A percentile compares a stretch with the other conserved stretches of the same genome.
These are phyloP conservation scores for Euclidium syriacum DNA, from an alignment of 345 rosid genomes.

Conservation along the genomic window DNA sequence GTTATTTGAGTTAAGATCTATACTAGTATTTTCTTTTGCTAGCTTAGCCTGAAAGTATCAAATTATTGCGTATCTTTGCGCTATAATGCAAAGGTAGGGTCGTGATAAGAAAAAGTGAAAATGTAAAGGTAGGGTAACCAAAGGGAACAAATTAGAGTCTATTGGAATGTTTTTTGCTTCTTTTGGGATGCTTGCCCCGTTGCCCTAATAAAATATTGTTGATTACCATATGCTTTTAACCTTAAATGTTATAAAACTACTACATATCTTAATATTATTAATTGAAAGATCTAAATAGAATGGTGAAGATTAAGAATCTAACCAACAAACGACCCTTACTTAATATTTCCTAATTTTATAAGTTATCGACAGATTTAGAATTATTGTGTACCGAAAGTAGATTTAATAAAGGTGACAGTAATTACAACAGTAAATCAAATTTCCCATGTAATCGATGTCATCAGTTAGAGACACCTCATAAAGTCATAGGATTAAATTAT, in stretches of 20 bases:
- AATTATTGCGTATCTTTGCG: neutral
- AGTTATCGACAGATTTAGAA: neutral
- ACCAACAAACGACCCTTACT: neutral
- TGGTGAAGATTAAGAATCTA: too few species aligned
- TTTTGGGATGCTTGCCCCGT: too few species aligned
- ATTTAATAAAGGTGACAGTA: slow-evolving; percentile 11
- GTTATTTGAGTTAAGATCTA: neutral
- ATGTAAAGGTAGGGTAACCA: neutral
- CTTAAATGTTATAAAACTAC: neutral
- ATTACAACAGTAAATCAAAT: too few species aligned
- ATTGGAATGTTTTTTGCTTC: neutral
- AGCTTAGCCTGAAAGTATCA: neutral
- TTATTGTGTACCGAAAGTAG: slow-evolving; percentile 4
- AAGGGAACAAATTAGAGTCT: neutral
- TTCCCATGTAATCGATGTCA: too few species aligned
- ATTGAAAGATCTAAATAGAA: neutral
- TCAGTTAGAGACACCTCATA: too few species aligned
- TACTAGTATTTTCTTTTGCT: neutral
- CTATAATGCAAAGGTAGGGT: too few species aligned
- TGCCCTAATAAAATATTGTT: neutral
- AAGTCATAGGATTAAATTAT: neutral
- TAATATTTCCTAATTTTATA: too few species aligned
- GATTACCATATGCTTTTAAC: slow-evolving; percentile 4
- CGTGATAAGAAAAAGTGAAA: too few species aligned
- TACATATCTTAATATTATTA: neutral